Evolutionary conservation across 352 stramenopile species (phyloP), one percentile per base, ranked within the genome.

Genomic region (Pilasporangium apinafurcum): DNA sequence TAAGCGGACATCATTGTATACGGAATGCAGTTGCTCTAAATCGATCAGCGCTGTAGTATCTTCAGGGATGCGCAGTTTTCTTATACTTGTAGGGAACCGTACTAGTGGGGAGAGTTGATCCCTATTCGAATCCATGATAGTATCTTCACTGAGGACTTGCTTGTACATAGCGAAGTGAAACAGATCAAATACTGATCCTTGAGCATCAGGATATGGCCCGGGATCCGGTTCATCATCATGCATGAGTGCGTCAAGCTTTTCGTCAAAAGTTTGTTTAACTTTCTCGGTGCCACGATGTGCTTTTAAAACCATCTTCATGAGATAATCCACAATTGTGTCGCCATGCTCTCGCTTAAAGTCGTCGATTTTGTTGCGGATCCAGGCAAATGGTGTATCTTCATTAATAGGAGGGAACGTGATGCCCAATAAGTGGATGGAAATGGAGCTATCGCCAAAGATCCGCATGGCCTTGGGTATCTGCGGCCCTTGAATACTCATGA

Each of bases 111-210:
- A 49, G 21, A 85, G 41, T 35, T 51, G 27, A 17, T 59, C 48
- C 44, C 59, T 71, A 38, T 58, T 60, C 8, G 28, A 32, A 2
- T 40, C 38, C 12, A 28, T 25, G 16, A 44, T 20, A n/a, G 46
- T 44, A 8, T 25, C 37, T 8, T 31, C 26, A 0, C n/a, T 35
- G 13, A 63, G 26, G 13, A 51, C 37, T 17, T 44, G 56, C 17
- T 63, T 59, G 37, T 86, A 86, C 1, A 89, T 71, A 7, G 65
- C 71, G 31, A 89, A 83, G 26, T 89, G 74, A 34, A 87, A 89
- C 13, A 89, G 24, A 31, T 89, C 77, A 34, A 86, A 87, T 5
- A 35, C 65, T 8, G 74, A 81, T 4, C 47, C 43, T n/a, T 59
- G 46, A 10, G 59, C 70, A 39, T 76, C 51, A 26, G 71, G 63